Evolutionary conservation across 305 asterid genomes (phyloP), one percentile per base, ranked within the genome.

Genomic region (Fraxinus greggii): DNA sequence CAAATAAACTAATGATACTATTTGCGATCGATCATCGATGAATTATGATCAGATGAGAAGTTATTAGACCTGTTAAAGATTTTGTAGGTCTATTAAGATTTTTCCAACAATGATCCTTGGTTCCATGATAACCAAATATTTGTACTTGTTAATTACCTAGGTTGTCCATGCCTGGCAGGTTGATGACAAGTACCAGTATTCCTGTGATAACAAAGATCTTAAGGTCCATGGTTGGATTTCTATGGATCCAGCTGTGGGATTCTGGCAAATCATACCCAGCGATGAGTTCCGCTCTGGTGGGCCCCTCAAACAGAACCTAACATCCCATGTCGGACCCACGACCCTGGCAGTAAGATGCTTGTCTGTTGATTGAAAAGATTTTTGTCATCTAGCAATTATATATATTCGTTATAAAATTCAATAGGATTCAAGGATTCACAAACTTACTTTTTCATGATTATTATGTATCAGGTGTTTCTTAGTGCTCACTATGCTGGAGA

Each of bases 221-320:
- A 91, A 86, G 85, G 98, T 95, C 86, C 98, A 94, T 29, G 99
- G 99, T 17, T 95, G 98, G 98, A 92, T 94, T 42, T 95, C 97
- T 24, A 81, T 78, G 86, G 81, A 88, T 63, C 95, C 99, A 1
- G 81, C 93, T 19, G 91, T 93, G 10, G 99, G 99, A 21, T 92
- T 95, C 86, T 95, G 99, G 99, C 94, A 88, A 79, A 93, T 95
- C 82, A 92, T 95, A 19, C 94, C 99, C 7, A 95, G 97, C 26
- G 91, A 92, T 29, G 99, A 95, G 89, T 94, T 91, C 40, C 93
- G 97, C 36, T 83, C 98, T 0, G 99, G 99, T 1, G 98, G 99
- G 9, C 99, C 99, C 76, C 80, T 94, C 89, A 95, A 95, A 80
- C 99, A 95, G 81, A 94, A 94, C 36, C 99, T 95, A 75, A 89